Conservation (phyloP, 257 asterid genomes). For the Lycium ferocissimum region DNA sequence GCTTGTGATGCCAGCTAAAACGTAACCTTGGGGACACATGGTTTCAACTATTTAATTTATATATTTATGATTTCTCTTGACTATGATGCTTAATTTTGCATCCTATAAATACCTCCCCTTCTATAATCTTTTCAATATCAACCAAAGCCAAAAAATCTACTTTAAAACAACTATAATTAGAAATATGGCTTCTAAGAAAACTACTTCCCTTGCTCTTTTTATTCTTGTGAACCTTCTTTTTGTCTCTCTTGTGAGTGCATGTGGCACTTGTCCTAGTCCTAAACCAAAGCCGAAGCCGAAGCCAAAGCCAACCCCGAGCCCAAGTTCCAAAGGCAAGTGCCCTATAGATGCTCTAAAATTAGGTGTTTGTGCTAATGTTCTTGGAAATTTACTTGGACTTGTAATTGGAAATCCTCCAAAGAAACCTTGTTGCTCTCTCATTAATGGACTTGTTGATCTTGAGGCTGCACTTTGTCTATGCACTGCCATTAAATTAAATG, state of each 20-base stretch:
- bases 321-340: slow-evolving; percentile 46
- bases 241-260: slow-evolving; percentile 58
- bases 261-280: slow-evolving; percentile 48
- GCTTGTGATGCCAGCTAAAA: slow-evolving; percentile 54
- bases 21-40: neutral
- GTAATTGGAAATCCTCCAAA: slow-evolving; percentile 57
- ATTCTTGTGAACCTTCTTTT: slow-evolving; percentile 55
- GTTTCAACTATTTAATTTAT: neutral
- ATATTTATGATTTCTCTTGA: neutral
- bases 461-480: slow-evolving; percentile 72
- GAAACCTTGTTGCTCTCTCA: slow-evolving; percentile 57
- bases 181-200: slow-evolving; percentile 54
- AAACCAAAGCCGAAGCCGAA: slow-evolving; percentile 40
- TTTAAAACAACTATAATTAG: neutral
- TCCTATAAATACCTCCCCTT: slow-evolving; percentile 49
- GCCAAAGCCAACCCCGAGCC: slow-evolving; percentile 43
- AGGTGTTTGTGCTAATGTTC: slow-evolving; percentile 63
- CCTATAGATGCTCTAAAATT: slow-evolving; percentile 64
- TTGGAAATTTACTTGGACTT: slow-evolving; percentile 44
- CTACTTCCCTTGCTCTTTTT: slow-evolving; percentile 49
- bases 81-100: neutral
- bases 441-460: slow-evolving; percentile 55
- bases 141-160: slow-evolving; percentile 15
- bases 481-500: slow-evolving; percentile 64
- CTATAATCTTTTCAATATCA: slow-evolving; percentile 34